Conservation (phyloP, 2,329 filamentous ascomycete species). For the Paracoccidioides lutzii region DNA sequence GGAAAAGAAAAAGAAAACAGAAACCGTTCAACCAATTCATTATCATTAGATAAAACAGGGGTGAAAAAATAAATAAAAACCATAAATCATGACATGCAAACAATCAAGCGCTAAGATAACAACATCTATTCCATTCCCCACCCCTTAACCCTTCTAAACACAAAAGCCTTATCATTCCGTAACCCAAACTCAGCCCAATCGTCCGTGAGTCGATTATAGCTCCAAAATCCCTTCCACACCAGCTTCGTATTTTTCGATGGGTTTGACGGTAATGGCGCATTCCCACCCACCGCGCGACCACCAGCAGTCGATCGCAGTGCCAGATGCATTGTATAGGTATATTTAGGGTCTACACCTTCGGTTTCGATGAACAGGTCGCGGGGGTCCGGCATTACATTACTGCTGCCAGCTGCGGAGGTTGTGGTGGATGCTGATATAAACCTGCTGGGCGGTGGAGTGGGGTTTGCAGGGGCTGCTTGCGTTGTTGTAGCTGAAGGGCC, state of each 20-base stretch:
- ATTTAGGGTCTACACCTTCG: slow-evolving; percentile 64
- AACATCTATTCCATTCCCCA: slow-evolving; percentile 34
- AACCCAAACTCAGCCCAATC: slow-evolving; percentile 74
- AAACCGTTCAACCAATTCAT: neutral
- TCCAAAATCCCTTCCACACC: slow-evolving; percentile 79
- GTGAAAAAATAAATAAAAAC: too few relatives aligned
- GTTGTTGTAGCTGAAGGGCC: slow-evolving; percentile 11
- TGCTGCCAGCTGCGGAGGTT: neutral
- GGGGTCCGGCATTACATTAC: slow-evolving; percentile 17
- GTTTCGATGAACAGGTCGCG: slow-evolving; percentile 71
- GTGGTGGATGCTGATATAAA: slow-evolving; percentile 6
- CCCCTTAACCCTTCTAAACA: slow-evolving; percentile 49
- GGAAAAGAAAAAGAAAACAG: neutral
- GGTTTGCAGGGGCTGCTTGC: slow-evolving; percentile 16
- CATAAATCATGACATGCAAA: neutral
- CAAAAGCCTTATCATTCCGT: slow-evolving; percentile 49
- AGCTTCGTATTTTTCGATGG: slow-evolving; percentile 71
- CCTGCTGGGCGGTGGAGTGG: slow-evolving; percentile 12
- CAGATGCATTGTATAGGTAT: slow-evolving; percentile 74
- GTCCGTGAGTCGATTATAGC: slow-evolving; percentile 76
- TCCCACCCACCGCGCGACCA: slow-evolving; percentile 27
- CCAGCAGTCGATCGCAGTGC: slow-evolving; percentile 43
- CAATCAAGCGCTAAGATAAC: neutral
- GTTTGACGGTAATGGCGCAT: slow-evolving; percentile 16
- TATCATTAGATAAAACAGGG: neutral